Evolutionary conservation across 1,139 yeast species (phyloP), one percentile per base, ranked within the genome.

Genomic region (Pichia cactophila): DNA sequence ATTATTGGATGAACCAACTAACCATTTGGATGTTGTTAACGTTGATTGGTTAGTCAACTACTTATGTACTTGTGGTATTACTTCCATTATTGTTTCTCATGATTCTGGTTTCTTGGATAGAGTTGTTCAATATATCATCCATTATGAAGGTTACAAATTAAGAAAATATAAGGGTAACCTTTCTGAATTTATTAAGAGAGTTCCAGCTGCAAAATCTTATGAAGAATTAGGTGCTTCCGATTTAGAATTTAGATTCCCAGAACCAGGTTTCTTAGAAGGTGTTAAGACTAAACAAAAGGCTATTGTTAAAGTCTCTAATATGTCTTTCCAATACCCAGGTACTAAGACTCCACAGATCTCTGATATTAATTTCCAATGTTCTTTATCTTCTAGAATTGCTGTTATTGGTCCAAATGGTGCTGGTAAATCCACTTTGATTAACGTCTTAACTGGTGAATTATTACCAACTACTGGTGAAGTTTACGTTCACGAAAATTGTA

Each of bases 371-470:
- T 92, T 90, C 96, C 97, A 90, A 81, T 88, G 96, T 80, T 92
- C 98, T 61, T 80, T 92, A 71, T 90, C 97, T 58, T 92, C 98
- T 47, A 90, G 98, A 84, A 90, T 92, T 85, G 98, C 98, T 64
- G 97, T 92, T 72, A 88, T 92, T 78, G 98, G 98, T 76, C 97
- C 97, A 73, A 92, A 92, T 75, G 98, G 98, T 85, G 97, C 97
- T 70, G 98, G 97, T 86, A 92, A 92, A 78, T 90, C 97, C 58
- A 92, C 97, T 65, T 84, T 92, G 77, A 89, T 92, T 73, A 92
- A 92, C 72, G 97, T 90, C 57, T 84, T 92, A 77, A 92, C 98
- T 64, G 98, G 98, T 86, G 98, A 92, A 81, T 85, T 92, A 70
- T 80, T 92, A 71, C 98, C 98, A 77, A 92, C 97, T 60, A 66